These are phyloP conservation scores for Peniophora sp. DNA, from an alignment of 1,284 basidiomycete species.

Conservation along the genomic window DNA sequence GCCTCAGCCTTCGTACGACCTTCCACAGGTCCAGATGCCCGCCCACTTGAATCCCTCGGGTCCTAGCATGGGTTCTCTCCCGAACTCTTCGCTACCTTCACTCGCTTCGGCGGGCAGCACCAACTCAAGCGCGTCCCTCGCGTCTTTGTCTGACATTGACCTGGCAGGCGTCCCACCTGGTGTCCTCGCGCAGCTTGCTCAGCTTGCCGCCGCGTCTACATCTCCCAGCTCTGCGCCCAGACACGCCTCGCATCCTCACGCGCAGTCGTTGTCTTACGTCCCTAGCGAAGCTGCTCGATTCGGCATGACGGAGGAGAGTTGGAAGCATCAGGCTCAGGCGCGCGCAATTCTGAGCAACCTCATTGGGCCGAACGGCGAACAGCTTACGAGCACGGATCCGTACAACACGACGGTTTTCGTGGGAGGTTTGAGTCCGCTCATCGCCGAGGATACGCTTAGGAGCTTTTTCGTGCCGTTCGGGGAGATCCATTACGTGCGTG, in stretches of 20 bases:
- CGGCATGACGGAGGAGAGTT: conserved; percentile 62
- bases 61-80: conserved; percentile 36
- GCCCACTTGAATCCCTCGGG: conserved; percentile 12
- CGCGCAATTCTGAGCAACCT: conserved; percentile 71
- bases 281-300: conserved; percentile 38
- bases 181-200: conserved; percentile 6
- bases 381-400: conserved; percentile 77
- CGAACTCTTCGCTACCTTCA: conserved; percentile 49
- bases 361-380: conserved; percentile 78
- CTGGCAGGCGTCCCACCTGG: neutral
- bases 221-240: conserved; percentile 30
- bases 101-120: conserved; percentile 31
- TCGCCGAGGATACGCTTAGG: conserved; percentile 80
- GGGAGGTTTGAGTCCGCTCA: conserved; percentile 77
- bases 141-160: neutral
- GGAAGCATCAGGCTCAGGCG: conserved; percentile 76
- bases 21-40: conserved; percentile 41
- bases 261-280: conserved; percentile 21
- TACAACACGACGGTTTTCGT: conserved; percentile 93
- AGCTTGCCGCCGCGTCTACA: neutral
- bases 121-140: conserved; percentile 16
- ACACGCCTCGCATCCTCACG: no score
- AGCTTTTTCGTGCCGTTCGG: conserved; percentile 88
- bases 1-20: conserved; percentile 41
- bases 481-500: conserved; percentile 77